phyloP scores from a whole-genome alignment of 768 basidiomycete genomes.

The Termitomyces eurrhizus region DNA sequence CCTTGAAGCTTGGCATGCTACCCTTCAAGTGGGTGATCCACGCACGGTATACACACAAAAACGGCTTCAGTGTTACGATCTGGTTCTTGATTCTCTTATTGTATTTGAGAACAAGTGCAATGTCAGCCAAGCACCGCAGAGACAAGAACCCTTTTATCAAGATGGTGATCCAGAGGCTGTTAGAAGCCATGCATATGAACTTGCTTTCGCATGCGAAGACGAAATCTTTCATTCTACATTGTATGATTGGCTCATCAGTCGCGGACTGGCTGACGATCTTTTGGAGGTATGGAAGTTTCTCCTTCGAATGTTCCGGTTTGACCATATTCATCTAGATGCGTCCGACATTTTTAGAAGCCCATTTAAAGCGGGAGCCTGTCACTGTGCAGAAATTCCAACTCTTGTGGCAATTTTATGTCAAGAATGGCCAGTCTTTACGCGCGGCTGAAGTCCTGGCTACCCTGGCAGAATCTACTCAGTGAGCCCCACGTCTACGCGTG shows the following conservation, averaged over 20 bases:
- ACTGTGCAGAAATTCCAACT: conserved; percentile 83
- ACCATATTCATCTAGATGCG: conserved; percentile 52
- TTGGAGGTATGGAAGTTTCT: conserved; percentile 63
- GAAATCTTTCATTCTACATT: conserved; percentile 91
- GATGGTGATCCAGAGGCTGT: conserved; percentile 62
- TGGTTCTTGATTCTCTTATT: conserved; percentile 76
- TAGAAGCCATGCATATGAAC: conserved; percentile 80
- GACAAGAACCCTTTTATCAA: conserved; percentile 20
- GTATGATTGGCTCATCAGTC: conserved; percentile 90
- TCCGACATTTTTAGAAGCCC: conserved; percentile 84
- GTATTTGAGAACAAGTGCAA: conserved; percentile 69
- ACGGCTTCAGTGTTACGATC: conserved; percentile 74
- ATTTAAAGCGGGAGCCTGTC: conserved; percentile 76
- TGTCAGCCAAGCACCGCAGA: conserved; percentile 18
- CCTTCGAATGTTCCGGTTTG: conserved; percentile 5
- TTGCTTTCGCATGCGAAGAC: conserved; percentile 82
- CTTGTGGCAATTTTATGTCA: conserved; percentile 96
- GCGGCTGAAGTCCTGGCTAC: conserved; percentile 84
- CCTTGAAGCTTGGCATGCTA: conserved; percentile 72
- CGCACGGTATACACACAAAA: conserved; percentile 54
- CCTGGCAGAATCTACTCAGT: conserved; percentile 85
- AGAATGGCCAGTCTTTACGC: conserved; percentile 80
- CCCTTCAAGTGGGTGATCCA: conserved; percentile 51
- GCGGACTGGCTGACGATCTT: conserved; percentile 80
- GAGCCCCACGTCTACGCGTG: conserved; percentile 25